Percentiles rank a stretch among this genome's conserved stretches.
phyloP scores from a whole-genome alignment of 192 early-diverging fungal genomes.

The Coemansia sp. region DNA sequence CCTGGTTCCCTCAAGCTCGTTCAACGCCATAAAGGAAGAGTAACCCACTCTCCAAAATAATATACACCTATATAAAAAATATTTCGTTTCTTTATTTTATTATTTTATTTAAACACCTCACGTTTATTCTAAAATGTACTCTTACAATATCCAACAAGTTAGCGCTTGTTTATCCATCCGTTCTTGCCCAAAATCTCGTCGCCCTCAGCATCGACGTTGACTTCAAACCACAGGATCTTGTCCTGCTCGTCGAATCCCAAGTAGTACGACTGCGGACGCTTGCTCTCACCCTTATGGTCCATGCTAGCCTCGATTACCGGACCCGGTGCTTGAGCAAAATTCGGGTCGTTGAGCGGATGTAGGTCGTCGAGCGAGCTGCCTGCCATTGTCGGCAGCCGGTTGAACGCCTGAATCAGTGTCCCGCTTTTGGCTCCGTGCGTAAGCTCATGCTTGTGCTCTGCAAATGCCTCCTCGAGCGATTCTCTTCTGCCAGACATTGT shows the following conservation, averaged over 20 bases:
- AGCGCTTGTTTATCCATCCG: slow-evolving; percentile 17
- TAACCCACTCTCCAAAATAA: background rate
- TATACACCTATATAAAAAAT: slow-evolving; percentile 2
- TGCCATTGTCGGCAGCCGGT: slow-evolving; percentile 19
- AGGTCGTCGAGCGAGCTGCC: slow-evolving; percentile 23
- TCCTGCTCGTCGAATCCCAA: slow-evolving; percentile 22
- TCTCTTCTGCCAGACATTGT: background rate
- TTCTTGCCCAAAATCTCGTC: slow-evolving; percentile 20
- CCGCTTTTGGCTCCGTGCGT: slow-evolving; percentile 7
- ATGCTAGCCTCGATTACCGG: slow-evolving; percentile 2
- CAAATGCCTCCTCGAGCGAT: slow-evolving; percentile 11
- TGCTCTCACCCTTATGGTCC: background rate
- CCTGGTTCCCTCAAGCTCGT: slow-evolving; percentile 5
- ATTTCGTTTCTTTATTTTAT: slow-evolving; percentile 3
- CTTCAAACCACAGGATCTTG: slow-evolving; percentile 41
- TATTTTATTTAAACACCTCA: background rate
- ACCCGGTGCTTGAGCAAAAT: slow-evolving; percentile 9
- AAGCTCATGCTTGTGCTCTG: slow-evolving; percentile 14
- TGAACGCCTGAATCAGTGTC: slow-evolving; percentile 15
- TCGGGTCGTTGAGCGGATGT: slow-evolving; percentile 7
- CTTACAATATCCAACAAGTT: background rate
- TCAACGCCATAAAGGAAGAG: slow-evolving; percentile 14
- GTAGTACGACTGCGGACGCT: slow-evolving; percentile 24
- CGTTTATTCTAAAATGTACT: background rate
- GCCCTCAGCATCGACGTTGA: slow-evolving; percentile 17